Conservation (phyloP, 805 yeast species). For the Ogataea pilisensis region DNA sequence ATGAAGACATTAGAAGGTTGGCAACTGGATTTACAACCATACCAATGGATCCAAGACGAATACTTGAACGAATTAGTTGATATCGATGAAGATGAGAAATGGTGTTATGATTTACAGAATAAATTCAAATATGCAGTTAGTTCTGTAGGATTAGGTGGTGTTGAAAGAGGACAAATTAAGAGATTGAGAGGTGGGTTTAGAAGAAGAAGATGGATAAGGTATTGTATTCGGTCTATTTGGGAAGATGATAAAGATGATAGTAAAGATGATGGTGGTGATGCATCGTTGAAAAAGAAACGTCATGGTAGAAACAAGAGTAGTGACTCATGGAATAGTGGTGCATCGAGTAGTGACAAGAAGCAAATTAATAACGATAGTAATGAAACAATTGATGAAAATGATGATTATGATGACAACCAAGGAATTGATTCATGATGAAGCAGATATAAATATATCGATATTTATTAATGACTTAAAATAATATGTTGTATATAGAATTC, state of each 20-base stretch:
- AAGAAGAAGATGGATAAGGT: slow-evolving; percentile 66
- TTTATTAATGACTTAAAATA: background rate
- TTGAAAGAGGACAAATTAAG: slow-evolving; percentile 3
- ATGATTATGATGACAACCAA: background rate
- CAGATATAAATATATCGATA: background rate
- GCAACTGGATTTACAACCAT: slow-evolving; percentile 63
- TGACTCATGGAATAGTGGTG: slow-evolving; percentile 9
- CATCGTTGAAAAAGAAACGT: background rate
- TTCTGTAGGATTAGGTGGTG: slow-evolving; percentile 14
- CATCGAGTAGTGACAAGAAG: slow-evolving; percentile 2
- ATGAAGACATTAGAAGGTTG: slow-evolving; percentile 39
- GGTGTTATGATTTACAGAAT: slow-evolving; percentile 67
- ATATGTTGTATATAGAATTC: background rate
- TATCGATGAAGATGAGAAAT: slow-evolving; percentile 71
- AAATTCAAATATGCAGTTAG: slow-evolving; percentile 20
- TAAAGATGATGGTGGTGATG: slow-evolving; percentile 2
- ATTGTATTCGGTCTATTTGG: slow-evolving; percentile 30
- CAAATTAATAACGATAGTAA: background rate
- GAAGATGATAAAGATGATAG: slow-evolving; percentile 11
- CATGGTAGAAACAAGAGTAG: slow-evolving; percentile 6
- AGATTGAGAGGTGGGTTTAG: slow-evolving; percentile 43
- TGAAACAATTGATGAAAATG: background rate
- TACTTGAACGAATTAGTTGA: slow-evolving; percentile 48
- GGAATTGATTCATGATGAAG: background rate
- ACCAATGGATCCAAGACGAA: slow-evolving; percentile 55